phyloP scores from a whole-genome alignment of 441 rosid genomes.

The Aquilaria agallochum region DNA sequence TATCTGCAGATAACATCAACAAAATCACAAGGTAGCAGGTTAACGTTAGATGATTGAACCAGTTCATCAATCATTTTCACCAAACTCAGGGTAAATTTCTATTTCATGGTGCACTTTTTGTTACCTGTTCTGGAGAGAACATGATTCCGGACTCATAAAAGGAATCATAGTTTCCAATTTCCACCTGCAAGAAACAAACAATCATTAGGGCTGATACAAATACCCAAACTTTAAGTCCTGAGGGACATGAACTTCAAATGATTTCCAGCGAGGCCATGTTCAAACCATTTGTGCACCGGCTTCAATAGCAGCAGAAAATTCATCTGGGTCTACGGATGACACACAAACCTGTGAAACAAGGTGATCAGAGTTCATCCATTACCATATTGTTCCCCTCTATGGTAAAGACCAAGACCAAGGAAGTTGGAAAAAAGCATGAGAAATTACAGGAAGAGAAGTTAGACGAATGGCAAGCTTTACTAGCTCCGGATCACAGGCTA shows the following conservation, averaged over 20 bases:
- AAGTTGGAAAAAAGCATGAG: neutral
- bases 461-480: conserved; percentile 50
- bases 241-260: neutral
- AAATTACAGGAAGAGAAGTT: conserved; percentile 56
- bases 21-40: neutral
- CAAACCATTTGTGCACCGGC: conserved; percentile 64
- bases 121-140: conserved; percentile 59
- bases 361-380: no score
- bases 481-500: conserved; percentile 60
- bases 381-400: neutral
- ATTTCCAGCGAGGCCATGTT: neutral
- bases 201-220: neutral
- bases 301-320: conserved; percentile 49
- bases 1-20: conserved; percentile 32
- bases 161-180: conserved; percentile 67
- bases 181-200: conserved; percentile 35
- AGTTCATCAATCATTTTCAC: no score
- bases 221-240: neutral
- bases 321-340: conserved; percentile 52
- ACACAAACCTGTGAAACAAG: conserved; percentile 43
- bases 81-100: neutral
- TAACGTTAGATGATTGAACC: neutral
- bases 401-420: neutral
- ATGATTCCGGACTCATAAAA: conserved; percentile 43
- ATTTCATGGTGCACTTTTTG: neutral